Evolutionary conservation across 2,329 filamentous ascomycete genomes (phyloP), one percentile per base, ranked within the genome.

Genomic region (Trichoderma hamatum): DNA sequence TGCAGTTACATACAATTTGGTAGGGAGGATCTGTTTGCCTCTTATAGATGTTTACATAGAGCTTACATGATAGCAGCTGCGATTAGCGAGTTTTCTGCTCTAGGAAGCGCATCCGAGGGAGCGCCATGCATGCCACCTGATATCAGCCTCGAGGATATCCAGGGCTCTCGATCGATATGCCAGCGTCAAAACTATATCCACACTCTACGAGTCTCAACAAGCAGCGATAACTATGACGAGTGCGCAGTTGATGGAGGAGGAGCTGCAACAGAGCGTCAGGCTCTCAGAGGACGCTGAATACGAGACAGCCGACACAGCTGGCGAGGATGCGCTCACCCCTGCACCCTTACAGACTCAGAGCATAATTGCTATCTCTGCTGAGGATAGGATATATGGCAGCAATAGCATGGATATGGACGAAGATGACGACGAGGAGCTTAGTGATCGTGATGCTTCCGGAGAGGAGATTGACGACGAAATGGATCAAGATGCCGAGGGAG

Each of bases 231-330:
- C 72, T 58, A 86, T 86, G 84, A 78, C 82, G 64, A 86, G 82
- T 73, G 81, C 83, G 67, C 85, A 86, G 74, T 80, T 83, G 61
- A 87, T 86, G 79, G 83, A 88, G 75, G 85, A 88, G 70, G 84
- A 88, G 76, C 80, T 87, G 68, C 86, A 87, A 74, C 84, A 86
- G 73, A 87, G 85, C 75, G 83, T 83, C 54, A 79, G 85, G 72
- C 80, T 84, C 68, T 85, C 84, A 6, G 84, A 85, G 69, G 83
- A 83, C 68, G 82, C 80, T 60, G 82, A 83, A 43, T 83, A 82
- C 67, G 80, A 78, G 61, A 77, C 73, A 16, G 72, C 72, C n/a
- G 74, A 80, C 30, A 75, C 75, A 39, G 76, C 73, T 58, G 80
- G 80, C 55, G 75, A 74, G 56, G 72, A 71, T 62, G 71, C 65